phyloP scores from a whole-genome alignment of 2,329 filamentous ascomycete species.

The Hymenoscyphus infarciens region DNA sequence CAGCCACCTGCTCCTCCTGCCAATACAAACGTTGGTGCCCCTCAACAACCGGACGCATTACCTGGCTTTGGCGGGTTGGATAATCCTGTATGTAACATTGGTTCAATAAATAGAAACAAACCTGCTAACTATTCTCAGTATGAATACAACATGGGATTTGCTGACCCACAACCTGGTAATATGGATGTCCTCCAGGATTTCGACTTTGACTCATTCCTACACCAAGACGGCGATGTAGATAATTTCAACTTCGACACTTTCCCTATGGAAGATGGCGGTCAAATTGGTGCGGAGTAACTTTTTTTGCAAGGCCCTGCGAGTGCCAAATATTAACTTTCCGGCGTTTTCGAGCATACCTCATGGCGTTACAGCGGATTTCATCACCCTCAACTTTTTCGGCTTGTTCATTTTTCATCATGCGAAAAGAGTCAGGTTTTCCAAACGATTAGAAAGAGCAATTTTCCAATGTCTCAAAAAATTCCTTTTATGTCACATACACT shows the following conservation, averaged over 20 bases:
- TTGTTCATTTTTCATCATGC: slow-evolving; percentile 28
- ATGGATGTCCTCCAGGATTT: slow-evolving; percentile 62
- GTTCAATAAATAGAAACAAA: neutral
- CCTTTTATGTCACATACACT: slow-evolving; percentile 30
- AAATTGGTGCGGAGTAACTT: slow-evolving; percentile 54
- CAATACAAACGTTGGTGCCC: slow-evolving; percentile 40
- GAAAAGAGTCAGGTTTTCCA: slow-evolving; percentile 30
- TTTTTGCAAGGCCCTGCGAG: slow-evolving; percentile 12
- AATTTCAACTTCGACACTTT: slow-evolving; percentile 53
- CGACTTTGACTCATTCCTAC: slow-evolving; percentile 66
- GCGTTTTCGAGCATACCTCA: slow-evolving; percentile 36
- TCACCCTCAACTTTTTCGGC: slow-evolving; percentile 28
- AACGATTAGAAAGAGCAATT: slow-evolving; percentile 31
- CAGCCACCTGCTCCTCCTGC: slow-evolving; percentile 41
- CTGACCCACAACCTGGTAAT: slow-evolving; percentile 48
- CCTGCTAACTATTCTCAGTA: slow-evolving; percentile 27
- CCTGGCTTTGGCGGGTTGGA: neutral
- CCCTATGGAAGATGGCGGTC: slow-evolving; percentile 52
- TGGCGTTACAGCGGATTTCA: slow-evolving; percentile 35
- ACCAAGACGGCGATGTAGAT: slow-evolving; percentile 48
- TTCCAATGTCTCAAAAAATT: slow-evolving; percentile 29
- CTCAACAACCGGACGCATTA: slow-evolving; percentile 42
- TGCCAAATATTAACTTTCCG: slow-evolving; percentile 28
- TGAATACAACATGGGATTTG: slow-evolving; percentile 43
- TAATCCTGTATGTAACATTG: slow-evolving; percentile 16